phyloP scores from a whole-genome alignment of 2,329 filamentous ascomycete genomes.

The Alternaria dauci region DNA sequence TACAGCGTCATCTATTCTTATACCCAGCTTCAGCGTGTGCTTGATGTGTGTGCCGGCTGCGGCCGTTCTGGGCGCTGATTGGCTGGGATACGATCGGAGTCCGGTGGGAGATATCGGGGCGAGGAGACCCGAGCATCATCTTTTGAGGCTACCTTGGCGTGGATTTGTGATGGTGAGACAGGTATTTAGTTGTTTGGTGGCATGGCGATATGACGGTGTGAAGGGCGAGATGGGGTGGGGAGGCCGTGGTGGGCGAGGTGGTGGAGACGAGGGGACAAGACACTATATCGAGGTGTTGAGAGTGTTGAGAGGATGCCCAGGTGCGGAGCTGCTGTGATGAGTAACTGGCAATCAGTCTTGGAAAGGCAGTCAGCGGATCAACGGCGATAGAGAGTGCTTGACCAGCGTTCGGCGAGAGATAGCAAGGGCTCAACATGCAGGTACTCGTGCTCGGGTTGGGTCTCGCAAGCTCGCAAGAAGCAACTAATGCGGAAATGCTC shows the following conservation, averaged over 20 bases:
- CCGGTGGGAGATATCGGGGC: conserved; percentile 26
- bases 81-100: conserved; percentile 28
- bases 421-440: conserved; percentile 27
- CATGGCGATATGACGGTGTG: background rate
- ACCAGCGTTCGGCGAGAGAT: conserved; percentile 32
- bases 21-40: background rate
- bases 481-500: conserved; percentile 34
- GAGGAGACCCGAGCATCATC: conserved; percentile 34
- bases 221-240: conserved; percentile 6
- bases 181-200: background rate
- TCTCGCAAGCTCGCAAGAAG: conserved; percentile 33
- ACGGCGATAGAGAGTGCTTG: conserved; percentile 21
- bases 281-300: background rate
- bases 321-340: conserved; percentile 2
- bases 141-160: conserved; percentile 1
- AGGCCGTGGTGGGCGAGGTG: conserved; percentile 5
- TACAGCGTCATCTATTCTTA: conserved; percentile 13
- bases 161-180: background rate
- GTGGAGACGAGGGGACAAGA: conserved; percentile 1
- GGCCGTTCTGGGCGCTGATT: conserved; percentile 19
- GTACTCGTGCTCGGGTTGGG: conserved; percentile 19
- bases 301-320: background rate
- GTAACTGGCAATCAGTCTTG: background rate
- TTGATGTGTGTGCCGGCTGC: conserved; percentile 10
- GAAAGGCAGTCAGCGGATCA: conserved; percentile 13